Evolutionary conservation across 345 rosid genomes (phyloP), one percentile per base, ranked within the genome.

Genomic region (Aethionema arabicum): DNA sequence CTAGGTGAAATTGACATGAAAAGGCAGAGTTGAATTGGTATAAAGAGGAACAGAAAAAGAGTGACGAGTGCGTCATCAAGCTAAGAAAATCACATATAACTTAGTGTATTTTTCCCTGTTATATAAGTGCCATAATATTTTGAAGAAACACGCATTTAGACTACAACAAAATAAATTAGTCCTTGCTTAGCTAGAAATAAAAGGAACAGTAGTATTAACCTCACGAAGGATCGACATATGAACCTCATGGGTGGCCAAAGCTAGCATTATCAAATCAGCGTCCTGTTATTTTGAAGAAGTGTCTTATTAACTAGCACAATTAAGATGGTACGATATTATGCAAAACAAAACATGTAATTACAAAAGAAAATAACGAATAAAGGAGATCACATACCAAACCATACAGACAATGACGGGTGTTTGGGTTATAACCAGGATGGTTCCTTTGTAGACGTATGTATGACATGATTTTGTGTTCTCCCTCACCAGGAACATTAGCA

Each of bases 401-500:
- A 79, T 86, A 93, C 57, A 93, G 72, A 79, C 97, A 93, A 78
- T 90, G 99, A 14, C 78, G 79, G 42, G 96, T 87, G 63, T 93
- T 90, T 70, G 97, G 90, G 79, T 93, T 76, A 73, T 76, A 82
- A 76, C 90, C 95, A 67, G 92, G 84, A 78, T 84, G 90, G 67
- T 86, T 87, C 72, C 90, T 86, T 77, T 90, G 97, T 43, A 84
- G 88, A 69, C 96, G 92, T 30, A 95, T 75, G 61, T 83, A 95
- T 2, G 95, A 90, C 85, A 95, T 87, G 65, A 90, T 74, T 76
- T 95, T 90, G 77, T 90, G 99, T 68, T 93, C 99, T 67, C 99
- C 99, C 78, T 93, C 97, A 50, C 99, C 97, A 43, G 99, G 99
- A 78, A 88, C 96, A 82, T 90, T 93, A 53, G 97, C 96, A 86